A percentile compares a stretch with the other conserved stretches of the same genome.
These are phyloP conservation scores for Saturnispora halmiae DNA, from an alignment of 805 yeast species.

Conservation along the genomic window DNA sequence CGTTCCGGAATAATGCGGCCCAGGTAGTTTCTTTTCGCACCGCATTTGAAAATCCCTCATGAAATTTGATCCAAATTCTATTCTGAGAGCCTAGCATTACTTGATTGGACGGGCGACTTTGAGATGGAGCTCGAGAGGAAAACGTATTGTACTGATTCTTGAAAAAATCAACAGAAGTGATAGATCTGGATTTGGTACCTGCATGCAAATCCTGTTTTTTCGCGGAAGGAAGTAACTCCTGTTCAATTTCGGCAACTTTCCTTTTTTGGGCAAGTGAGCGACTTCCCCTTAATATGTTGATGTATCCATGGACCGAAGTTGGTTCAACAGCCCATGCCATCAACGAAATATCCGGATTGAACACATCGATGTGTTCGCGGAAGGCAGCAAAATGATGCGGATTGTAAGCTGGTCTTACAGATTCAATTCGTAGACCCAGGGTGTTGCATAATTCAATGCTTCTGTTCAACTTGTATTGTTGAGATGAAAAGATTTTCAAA, in stretches of 20 bases:
- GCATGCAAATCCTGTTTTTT: background rate
- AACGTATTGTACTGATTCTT: slow-evolving; percentile 32
- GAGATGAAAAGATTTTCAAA: slow-evolving; percentile 1
- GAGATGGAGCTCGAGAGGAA: background rate
- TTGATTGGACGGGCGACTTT: background rate
- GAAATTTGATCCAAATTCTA: slow-evolving; percentile 78
- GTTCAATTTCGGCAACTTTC: background rate
- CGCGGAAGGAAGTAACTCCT: no score
- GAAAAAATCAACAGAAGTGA: slow-evolving; percentile 32
- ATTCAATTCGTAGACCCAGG: background rate
- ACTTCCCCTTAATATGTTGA: background rate
- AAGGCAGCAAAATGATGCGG: no score
- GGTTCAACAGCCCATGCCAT: no score
- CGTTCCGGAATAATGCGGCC: slow-evolving; percentile 45
- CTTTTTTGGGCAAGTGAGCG: background rate
- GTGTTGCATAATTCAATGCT: background rate
- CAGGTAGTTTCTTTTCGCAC: slow-evolving; percentile 78
- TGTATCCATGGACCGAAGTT: no score
- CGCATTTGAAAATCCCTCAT: slow-evolving; percentile 89
- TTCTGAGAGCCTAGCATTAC: slow-evolving; percentile 22
- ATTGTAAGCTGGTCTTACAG: background rate
- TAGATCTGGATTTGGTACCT: background rate
- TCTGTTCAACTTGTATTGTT: background rate
- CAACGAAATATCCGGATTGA: background rate
- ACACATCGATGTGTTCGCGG: no score